phyloP scores from a whole-genome alignment of 78 protist species.

The Isochrysis galbana region DNA sequence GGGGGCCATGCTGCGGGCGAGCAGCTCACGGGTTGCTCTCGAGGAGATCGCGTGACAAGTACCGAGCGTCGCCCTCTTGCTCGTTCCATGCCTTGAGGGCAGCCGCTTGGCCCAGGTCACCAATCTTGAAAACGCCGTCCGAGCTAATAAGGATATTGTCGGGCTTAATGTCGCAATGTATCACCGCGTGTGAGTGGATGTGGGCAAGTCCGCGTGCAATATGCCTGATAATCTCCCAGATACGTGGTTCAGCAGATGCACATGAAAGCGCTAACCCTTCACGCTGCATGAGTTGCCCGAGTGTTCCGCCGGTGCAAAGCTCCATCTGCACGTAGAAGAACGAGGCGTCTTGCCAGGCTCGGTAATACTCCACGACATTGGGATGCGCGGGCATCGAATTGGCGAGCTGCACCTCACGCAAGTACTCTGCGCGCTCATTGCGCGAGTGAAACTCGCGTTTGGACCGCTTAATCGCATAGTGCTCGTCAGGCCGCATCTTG shows the following conservation, averaged over 20 bases:
- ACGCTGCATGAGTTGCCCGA: not conserved
- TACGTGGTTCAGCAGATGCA: not conserved
- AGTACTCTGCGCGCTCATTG: conserved; percentile 1
- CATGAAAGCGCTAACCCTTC: not conserved
- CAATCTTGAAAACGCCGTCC: conserved; percentile 32
- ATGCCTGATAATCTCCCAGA: not conserved
- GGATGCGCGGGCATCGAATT: not conserved
- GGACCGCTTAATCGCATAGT: not conserved
- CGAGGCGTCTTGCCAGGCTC: conserved; percentile 4
- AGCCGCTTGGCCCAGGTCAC: conserved; percentile 30
- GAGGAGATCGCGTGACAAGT: conserved; percentile 18
- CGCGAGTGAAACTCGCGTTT: not conserved
- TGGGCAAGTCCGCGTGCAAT: conserved; percentile 17
- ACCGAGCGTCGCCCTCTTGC: not conserved
- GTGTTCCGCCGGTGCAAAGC: conserved; percentile 9
- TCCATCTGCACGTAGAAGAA: conserved; percentile 11
- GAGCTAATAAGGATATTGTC: conserved; percentile 26
- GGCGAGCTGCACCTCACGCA: not conserved
- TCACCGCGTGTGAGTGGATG: not conserved
- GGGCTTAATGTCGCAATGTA: conserved; percentile 36
- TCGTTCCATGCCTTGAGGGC: not conserved
- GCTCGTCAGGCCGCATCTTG: not conserved
- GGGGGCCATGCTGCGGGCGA: too few species aligned
- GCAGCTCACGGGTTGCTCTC: not conserved
- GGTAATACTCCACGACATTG: conserved; percentile 14